phyloP scores from a whole-genome alignment of 208 protist species.

The Wallacemonas rigidus region DNA sequence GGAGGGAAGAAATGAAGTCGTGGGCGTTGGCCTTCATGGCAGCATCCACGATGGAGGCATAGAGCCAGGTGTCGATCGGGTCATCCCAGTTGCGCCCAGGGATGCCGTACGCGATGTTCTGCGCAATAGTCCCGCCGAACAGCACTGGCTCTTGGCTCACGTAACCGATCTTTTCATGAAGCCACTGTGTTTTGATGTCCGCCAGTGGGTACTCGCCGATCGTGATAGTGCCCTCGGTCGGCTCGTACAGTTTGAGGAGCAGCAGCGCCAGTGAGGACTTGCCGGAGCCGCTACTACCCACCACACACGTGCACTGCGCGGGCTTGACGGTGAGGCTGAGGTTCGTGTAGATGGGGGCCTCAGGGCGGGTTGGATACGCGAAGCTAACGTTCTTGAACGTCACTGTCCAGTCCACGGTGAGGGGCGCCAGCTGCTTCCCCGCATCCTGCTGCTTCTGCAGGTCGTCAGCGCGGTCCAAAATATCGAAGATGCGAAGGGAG shows the following conservation, averaged over 20 bases:
- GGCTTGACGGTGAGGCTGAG: conserved; percentile 69
- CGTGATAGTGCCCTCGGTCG: conserved; percentile 53
- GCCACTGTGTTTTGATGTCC: conserved; percentile 71
- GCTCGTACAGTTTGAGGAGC: conserved; percentile 86
- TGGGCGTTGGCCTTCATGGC: conserved; percentile 83
- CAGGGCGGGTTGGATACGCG: conserved; percentile 83
- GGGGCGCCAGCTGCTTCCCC: conserved; percentile 44
- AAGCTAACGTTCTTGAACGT: conserved; percentile 74
- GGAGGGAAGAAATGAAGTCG: conserved; percentile 87
- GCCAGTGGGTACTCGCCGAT: conserved; percentile 64
- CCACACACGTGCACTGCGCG: conserved; percentile 75
- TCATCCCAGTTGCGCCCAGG: conserved; percentile 75
- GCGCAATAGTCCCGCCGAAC: conserved; percentile 82
- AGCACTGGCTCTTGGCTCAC: conserved; percentile 88
- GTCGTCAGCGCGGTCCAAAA: conserved; percentile 67
- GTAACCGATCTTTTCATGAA: conserved; percentile 76
- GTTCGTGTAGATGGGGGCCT: conserved; percentile 69
- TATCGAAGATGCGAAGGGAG: conserved; percentile 78
- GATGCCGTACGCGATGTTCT: conserved; percentile 90
- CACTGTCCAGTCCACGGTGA: conserved; percentile 59
- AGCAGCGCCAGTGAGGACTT: conserved; percentile 87
- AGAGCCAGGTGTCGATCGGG: conserved; percentile 74
- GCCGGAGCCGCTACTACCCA: conserved; percentile 81
- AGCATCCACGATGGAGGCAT: conserved; percentile 64
- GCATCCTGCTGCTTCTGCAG: conserved; percentile 39